These are phyloP conservation scores for Pelargonium cotyledonis DNA, from an alignment of 441 rosid genomes.

Conservation along the genomic window DNA sequence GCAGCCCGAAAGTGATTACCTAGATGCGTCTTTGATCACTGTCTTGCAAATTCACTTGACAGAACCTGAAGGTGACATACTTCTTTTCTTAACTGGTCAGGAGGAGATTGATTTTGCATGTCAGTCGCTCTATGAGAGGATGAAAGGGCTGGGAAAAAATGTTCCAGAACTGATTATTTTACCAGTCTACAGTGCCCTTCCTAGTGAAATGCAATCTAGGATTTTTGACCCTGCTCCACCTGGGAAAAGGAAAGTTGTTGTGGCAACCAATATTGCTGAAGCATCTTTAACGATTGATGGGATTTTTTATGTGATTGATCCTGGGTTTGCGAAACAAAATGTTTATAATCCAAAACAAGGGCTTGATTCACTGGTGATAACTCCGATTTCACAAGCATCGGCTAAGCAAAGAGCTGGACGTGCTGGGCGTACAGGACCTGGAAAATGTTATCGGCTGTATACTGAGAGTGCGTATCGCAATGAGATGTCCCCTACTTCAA, in stretches of 20 bases:
- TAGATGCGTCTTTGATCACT: constrained; percentile 76
- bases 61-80: constrained; percentile 78
- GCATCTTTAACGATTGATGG: constrained; percentile 83
- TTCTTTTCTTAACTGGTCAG: constrained; percentile 81
- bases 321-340: constrained; percentile 77
- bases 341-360: constrained; percentile 87
- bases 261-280: constrained; percentile 83
- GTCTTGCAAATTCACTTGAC: constrained; percentile 82
- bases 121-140: constrained; percentile 71
- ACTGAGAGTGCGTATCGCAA: constrained; percentile 81
- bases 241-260: constrained; percentile 79
- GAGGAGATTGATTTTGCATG: constrained; percentile 93
- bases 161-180: constrained; percentile 77
- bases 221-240: constrained; percentile 81
- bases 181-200: constrained; percentile 84
- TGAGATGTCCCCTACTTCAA: constrained; percentile 76
- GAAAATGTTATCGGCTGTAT: constrained; percentile 83
- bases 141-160: constrained; percentile 69
- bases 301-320: constrained; percentile 72
- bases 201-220: constrained; percentile 87
- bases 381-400: constrained; percentile 82
- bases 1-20: constrained; percentile 76
- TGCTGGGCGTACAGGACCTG: constrained; percentile 89
- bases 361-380: constrained; percentile 67
- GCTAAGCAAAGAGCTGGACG: constrained; percentile 85